Base-by-base conservation (phyloP, 345 rosid species). In the Odontarrhena argentea region DNA sequence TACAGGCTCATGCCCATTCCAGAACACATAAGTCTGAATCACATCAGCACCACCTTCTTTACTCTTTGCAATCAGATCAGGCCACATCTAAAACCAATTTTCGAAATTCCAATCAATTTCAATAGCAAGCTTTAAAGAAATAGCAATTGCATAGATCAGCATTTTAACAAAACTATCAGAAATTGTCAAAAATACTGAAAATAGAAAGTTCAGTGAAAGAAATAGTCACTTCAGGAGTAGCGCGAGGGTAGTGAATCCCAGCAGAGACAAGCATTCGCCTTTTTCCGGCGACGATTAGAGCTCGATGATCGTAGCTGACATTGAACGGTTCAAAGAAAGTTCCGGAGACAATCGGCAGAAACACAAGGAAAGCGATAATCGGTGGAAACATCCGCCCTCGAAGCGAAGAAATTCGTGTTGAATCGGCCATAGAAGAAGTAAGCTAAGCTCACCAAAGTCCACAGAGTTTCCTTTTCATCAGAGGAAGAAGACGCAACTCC, bases 211-310 rank as follows among this genome's bases (percentile, higher is more conserved):
- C 6, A 6, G 49, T 45, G 45, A 69, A 30, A 18, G 4, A 1
- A 8, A 36, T 50, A 61, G 8, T 64, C 65, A 85, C 98, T 86
- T 93, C 77, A 11, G 97, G 87, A 65, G 97, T 84, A 61, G 98
- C 98, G 11, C 97, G 96, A 69, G 97, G 98, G 70, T 93, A 93
- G 81, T 93, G 97, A 75, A 93, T 83, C 47, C 97, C 98, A 35
- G 86, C 98, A 36, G 97, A 90, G 57, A 80, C 82, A 78, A 93
- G 92, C 86, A 93, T 87, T 7, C 96, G 88, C 18, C 98, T 82
- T 37, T 79, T 80, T 26, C 97, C 96, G 56, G 79, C 87, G 85
- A 93, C 68, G 90, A 84, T 83, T 53, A 93, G 77, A 35, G 98
- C 93, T 50, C 98, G 81, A 68, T 87, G 96, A 53, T 93, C 98